phyloP scores from a whole-genome alignment of 805 yeast species.

The Nadsonia fulvescens region DNA sequence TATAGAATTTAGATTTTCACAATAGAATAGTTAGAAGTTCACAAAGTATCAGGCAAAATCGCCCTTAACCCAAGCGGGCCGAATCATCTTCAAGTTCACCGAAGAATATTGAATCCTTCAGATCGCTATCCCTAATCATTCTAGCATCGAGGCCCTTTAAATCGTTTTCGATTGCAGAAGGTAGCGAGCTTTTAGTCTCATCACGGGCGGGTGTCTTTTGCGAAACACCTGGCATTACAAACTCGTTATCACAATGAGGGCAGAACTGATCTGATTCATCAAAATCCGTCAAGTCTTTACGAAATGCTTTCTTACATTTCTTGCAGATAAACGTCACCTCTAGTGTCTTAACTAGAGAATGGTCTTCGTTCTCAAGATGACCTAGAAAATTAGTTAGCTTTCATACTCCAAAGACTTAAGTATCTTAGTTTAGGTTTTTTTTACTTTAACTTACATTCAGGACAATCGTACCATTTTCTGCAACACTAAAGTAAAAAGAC shows the following conservation, averaged over 20 bases:
- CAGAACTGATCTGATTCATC: constrained; percentile 20
- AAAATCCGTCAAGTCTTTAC: constrained; percentile 18
- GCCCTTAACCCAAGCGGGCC: no score
- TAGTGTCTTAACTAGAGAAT: constrained; percentile 15
- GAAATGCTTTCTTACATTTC: constrained; percentile 18
- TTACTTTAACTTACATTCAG: constrained; percentile 12
- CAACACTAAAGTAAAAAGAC: no score
- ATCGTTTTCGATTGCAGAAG: constrained; percentile 9
- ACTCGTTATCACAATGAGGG: constrained; percentile 19
- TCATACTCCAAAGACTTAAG: no score
- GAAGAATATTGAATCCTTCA: no score
- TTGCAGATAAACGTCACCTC: constrained; percentile 18
- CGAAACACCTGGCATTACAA: constrained; percentile 14
- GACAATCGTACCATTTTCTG: constrained; percentile 19
- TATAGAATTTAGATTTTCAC: no score
- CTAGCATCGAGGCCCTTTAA: constrained; percentile 9
- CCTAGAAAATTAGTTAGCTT: no score
- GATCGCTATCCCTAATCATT: constrained; percentile 17
- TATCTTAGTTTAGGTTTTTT: neutral
- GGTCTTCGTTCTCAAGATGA: constrained; percentile 16
- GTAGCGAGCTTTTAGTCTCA: constrained; percentile 7
- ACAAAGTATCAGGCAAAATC: no score
- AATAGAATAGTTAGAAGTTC: no score
- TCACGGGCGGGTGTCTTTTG: constrained; percentile 6
- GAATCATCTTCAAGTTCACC: no score